phyloP scores from a whole-genome alignment of 2,329 filamentous ascomycete species.

The Tolypocladium endophyticum region DNA sequence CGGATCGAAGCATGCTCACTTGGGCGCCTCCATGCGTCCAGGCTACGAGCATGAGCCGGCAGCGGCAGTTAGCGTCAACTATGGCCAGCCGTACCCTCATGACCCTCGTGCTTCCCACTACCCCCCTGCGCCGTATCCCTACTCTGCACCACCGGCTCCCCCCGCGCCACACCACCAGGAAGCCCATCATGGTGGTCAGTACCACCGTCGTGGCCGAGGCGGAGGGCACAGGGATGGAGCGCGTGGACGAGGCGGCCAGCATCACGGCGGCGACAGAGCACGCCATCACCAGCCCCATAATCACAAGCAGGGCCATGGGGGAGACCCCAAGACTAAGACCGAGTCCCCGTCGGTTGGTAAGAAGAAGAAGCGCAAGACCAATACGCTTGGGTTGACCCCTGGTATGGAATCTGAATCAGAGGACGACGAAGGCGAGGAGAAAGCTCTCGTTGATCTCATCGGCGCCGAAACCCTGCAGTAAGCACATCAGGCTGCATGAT shows the following conservation, averaged over 20 bases:
- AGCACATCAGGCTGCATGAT: conserved; percentile 14
- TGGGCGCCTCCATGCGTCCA: conserved; percentile 21
- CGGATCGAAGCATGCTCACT: conserved; percentile 18
- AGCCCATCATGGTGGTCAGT: conserved; percentile 19
- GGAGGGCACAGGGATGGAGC: conserved; percentile 23
- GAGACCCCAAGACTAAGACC: conserved; percentile 14
- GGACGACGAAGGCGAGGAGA: conserved; percentile 62
- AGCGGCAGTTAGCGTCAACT: conserved; percentile 22
- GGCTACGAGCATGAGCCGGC: conserved; percentile 21
- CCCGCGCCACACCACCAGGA: conserved; percentile 19
- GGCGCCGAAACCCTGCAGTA: conserved; percentile 46
- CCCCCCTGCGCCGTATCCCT: conserved; percentile 21
- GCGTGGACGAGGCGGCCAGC: conserved; percentile 30
- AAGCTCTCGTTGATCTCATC: conserved; percentile 46
- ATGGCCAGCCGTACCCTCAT: conserved; percentile 27
- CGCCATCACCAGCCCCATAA: conserved; percentile 21
- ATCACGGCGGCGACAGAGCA: conserved; percentile 31
- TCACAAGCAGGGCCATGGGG: conserved; percentile 9
- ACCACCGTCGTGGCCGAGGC: conserved; percentile 22
- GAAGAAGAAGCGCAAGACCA: conserved; percentile 63
- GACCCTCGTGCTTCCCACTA: conserved; percentile 29
- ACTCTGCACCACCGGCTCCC: conserved; percentile 27
- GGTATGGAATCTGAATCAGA: conserved; percentile 53
- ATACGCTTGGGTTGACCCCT: conserved; percentile 61
- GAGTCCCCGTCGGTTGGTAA: conserved; percentile 41